phyloP scores from a whole-genome alignment of 1,284 basidiomycete genomes.

The Apiotrichum porosum region DNA sequence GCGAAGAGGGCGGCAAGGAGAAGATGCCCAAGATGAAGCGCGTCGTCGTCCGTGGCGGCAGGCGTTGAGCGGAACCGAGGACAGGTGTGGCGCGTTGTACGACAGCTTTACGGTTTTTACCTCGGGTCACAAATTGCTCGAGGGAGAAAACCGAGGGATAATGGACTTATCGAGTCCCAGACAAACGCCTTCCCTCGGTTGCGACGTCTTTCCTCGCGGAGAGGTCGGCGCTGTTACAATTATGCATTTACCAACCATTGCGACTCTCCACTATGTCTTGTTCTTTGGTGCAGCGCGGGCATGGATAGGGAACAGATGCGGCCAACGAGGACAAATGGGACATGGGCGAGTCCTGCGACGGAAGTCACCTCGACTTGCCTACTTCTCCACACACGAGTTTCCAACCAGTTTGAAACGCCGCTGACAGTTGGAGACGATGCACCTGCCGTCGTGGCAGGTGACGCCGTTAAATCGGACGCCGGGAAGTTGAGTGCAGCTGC shows the following conservation, averaged over 20 bases:
- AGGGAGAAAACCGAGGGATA: not conserved
- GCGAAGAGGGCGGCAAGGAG: conserved; percentile 23
- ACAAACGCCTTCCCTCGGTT: not conserved
- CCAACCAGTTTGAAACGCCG: no score
- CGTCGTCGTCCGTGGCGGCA: conserved; percentile 41
- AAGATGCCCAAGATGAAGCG: conserved; percentile 45
- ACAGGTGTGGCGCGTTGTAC: not conserved
- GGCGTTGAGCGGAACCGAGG: conserved; percentile 23
- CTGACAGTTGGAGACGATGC: no score
- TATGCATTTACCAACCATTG: conserved; percentile 21
- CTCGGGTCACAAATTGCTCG: no score
- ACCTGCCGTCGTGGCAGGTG: no score
- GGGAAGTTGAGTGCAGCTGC: no score
- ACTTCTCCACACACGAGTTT: no score
- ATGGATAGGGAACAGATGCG: no score
- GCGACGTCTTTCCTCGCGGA: conserved; percentile 21
- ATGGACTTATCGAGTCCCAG: not conserved
- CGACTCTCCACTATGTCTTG: conserved; percentile 1
- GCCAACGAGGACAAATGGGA: no score
- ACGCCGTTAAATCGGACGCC: no score
- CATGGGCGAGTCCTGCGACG: no score
- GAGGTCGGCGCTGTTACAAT: conserved; percentile 21
- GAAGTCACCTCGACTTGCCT: no score
- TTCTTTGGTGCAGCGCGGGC: no score
- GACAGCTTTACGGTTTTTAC: not conserved